Percentiles rank a stretch among this genome's conserved stretches.
These are phyloP conservation scores for Kwoniella sp. DNA, from an alignment of 768 basidiomycete species.

Conservation along the genomic window DNA sequence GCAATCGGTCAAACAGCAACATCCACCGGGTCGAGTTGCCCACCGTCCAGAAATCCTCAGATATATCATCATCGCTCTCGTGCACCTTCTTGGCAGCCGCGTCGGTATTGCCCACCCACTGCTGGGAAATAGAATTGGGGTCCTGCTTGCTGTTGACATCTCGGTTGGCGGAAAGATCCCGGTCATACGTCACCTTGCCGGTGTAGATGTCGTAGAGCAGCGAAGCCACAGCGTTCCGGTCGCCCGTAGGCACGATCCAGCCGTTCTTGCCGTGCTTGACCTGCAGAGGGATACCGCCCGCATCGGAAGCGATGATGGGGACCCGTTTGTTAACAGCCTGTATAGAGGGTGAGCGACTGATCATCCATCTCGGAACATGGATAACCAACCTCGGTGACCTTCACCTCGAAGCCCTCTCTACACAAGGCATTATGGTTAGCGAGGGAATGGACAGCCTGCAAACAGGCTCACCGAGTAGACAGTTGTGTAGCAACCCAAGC, in stretches of 20 bases:
- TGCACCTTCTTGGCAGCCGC: slow-evolving; percentile 32
- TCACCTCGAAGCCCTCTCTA: slow-evolving; percentile 90
- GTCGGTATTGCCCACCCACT: slow-evolving; percentile 37
- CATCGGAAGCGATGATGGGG: slow-evolving; percentile 75
- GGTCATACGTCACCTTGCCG: slow-evolving; percentile 54
- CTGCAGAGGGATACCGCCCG: slow-evolving; percentile 92
- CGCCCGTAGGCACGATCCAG: slow-evolving; percentile 71
- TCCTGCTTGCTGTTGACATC: slow-evolving; percentile 24
- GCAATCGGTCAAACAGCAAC: slow-evolving; percentile 27
- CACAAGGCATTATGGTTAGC: neutral
- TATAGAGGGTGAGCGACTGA: neutral
- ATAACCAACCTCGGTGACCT: slow-evolving; percentile 60
- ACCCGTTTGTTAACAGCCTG: slow-evolving; percentile 88
- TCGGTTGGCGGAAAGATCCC: slow-evolving; percentile 12
- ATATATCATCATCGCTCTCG: slow-evolving; percentile 29
- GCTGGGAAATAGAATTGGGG: slow-evolving; percentile 40
- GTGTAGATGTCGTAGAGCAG: slow-evolving; percentile 74
- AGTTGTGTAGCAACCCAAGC: slow-evolving; percentile 85
- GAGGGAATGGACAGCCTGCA: neutral
- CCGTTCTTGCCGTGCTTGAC: slow-evolving; percentile 83
- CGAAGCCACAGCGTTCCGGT: slow-evolving; percentile 69
- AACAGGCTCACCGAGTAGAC: slow-evolving; percentile 60
- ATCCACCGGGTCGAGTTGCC: slow-evolving; percentile 47
- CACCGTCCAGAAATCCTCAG: slow-evolving; percentile 49
- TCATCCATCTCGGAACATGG: neutral